These are phyloP conservation scores for Podaxis rugospora DNA, from an alignment of 768 basidiomycete genomes.

Conservation along the genomic window DNA sequence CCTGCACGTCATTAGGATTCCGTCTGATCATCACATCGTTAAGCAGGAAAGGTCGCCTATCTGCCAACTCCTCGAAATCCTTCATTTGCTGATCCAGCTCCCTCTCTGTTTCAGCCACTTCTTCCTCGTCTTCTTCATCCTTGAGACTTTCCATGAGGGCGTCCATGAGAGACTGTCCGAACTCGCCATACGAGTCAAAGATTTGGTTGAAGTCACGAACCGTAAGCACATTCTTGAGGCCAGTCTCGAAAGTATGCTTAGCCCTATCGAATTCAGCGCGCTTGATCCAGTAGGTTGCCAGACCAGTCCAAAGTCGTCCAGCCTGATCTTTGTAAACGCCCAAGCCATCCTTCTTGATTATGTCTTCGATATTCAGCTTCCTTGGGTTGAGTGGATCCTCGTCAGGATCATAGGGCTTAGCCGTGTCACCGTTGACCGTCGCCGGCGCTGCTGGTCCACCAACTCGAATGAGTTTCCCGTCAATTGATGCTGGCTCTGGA, in stretches of 20 bases:
- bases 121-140: constrained; percentile 82
- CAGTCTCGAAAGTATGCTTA: constrained; percentile 83
- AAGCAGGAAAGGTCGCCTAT: constrained; percentile 90
- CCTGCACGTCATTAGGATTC: constrained; percentile 97
- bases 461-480: constrained; percentile 67
- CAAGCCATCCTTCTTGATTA: constrained; percentile 84
- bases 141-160: constrained; percentile 86
- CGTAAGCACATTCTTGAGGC: constrained; percentile 80
- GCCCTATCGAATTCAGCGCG: constrained; percentile 92
- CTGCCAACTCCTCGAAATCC: constrained; percentile 91
- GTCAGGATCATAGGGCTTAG: constrained; percentile 67
- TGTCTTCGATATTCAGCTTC: constrained; percentile 81
- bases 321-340: constrained; percentile 94
- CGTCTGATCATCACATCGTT: constrained; percentile 92
- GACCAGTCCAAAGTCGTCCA: constrained; percentile 90
- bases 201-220: constrained; percentile 97
- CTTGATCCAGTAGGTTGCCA: constrained; percentile 99
- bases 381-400: constrained; percentile 70
- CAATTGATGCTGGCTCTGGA: constrained; percentile 31
- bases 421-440: constrained; percentile 44
- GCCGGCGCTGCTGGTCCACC: constrained; percentile 60
- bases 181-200: constrained; percentile 95
- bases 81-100: constrained; percentile 89
- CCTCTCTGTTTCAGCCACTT: constrained; percentile 69
- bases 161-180: constrained; percentile 84